Percentiles rank a stretch among this genome's conserved stretches.
Conservation (phyloP, 1,139 yeast species). For the Yamadazyma taylorii region DNA sequence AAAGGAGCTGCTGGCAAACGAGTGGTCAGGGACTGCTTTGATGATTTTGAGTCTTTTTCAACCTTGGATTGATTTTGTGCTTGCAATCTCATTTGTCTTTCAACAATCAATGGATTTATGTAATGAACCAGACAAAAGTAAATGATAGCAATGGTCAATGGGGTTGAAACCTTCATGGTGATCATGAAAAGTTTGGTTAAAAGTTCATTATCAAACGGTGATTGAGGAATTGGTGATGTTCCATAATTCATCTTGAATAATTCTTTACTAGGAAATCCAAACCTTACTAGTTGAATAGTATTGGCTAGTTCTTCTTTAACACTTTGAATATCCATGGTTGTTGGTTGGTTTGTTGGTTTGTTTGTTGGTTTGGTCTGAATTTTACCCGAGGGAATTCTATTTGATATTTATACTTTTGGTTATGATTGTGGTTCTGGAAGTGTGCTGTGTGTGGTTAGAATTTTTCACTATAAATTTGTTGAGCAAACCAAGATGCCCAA, state of each 20-base stretch:
- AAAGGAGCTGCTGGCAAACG: constrained; percentile 58
- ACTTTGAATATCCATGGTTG: constrained; percentile 7
- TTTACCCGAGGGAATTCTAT: too few species aligned
- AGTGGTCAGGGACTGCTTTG: too few species aligned
- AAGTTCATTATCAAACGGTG: constrained; percentile 35
- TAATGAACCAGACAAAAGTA: constrained; percentile 63
- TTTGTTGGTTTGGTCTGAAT: too few species aligned
- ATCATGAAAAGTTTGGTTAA: constrained; percentile 27
- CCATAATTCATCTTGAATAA: constrained; percentile 36
- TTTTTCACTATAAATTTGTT: too few species aligned
- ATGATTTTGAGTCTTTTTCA: too few species aligned
- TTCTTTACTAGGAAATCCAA: constrained; percentile 39
- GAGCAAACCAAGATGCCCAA: too few species aligned
- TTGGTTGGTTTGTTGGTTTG: too few species aligned
- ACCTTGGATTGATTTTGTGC: constrained; percentile 13
- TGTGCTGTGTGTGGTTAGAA: too few species aligned
- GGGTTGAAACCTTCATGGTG: constrained; percentile 46
- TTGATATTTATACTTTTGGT: too few species aligned
- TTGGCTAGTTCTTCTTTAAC: constrained; percentile 8
- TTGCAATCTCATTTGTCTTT: constrained; percentile 33
- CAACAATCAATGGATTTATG: constrained; percentile 44
- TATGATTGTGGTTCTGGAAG: too few species aligned
- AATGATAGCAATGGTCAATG: constrained; percentile 57
- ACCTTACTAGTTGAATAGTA: constrained; percentile 24
- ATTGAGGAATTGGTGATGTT: constrained; percentile 32